phyloP scores from a whole-genome alignment of 108 stramenopile species.

The Seminavis robusta region DNA sequence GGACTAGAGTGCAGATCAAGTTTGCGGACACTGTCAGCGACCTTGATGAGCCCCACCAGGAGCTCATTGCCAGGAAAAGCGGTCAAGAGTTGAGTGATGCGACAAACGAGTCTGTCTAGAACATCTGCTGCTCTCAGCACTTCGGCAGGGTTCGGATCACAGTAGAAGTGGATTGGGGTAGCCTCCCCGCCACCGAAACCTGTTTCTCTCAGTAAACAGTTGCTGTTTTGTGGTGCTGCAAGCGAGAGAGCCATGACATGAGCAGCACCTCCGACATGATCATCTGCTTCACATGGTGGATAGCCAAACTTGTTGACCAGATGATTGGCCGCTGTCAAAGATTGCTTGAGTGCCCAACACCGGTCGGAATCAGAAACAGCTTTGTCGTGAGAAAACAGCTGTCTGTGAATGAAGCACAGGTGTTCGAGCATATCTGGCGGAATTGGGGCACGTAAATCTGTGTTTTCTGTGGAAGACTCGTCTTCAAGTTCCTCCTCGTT shows the following conservation, averaged over 20 bases:
- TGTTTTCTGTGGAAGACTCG: conserved; percentile 1
- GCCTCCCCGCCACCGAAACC: neutral
- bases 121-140: conserved; percentile 59
- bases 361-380: conserved; percentile 1
- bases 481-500: conserved; percentile 19
- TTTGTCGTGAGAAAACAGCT: too few relatives aligned
- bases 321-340: neutral
- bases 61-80: conserved; percentile 91
- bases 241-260: conserved; percentile 4
- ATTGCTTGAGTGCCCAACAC: neutral
- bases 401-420: conserved; percentile 36
- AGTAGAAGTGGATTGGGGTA: conserved; percentile 64
- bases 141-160: conserved; percentile 73
- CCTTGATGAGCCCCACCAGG: conserved; percentile 66
- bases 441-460: too few relatives aligned
- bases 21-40: conserved; percentile 68
- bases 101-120: conserved; percentile 53
- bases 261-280: neutral
- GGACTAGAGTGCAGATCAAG: conserved; percentile 63
- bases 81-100: conserved; percentile 72
- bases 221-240: neutral
- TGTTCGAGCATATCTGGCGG: conserved; percentile 26
- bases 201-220: neutral
- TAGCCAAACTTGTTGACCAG: neutral
- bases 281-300: neutral